Base-by-base conservation (phyloP, 2,329 filamentous ascomycete genomes). In the Exophiala sideris region DNA sequence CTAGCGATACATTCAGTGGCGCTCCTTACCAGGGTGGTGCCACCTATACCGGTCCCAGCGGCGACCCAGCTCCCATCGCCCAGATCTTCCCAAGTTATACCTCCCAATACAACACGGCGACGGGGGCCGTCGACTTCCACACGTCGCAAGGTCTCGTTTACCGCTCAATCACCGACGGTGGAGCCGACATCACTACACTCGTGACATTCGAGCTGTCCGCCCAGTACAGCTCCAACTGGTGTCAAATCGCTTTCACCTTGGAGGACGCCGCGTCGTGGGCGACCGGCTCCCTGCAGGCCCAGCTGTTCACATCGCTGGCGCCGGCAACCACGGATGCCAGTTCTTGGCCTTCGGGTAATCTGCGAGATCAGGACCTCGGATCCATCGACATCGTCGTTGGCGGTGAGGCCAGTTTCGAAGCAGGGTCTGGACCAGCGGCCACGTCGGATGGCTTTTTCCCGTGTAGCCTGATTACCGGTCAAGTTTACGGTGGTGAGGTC, bases 61-160 rank as follows among this genome's bases (percentile, higher is more conserved):
- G 18, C 40, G 21, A 29, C n/a, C 24, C 12, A 6, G 48, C 48
- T 7, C 52, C 53, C 11, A 34, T 60, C 41, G 50, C 54, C 33
- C 40, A 41, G 14, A 35, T 60, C 54, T 48, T 47, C 38, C 54
- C 57, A 6, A 48, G 55, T 46, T 48, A 39, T 21, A 56, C 57
- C 21, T 57, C 54, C 14, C 52, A 60, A 40, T 55, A 53, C 44
- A 48, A 57, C 32, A 35, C 76, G 56, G 68, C 72, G 8, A 68
- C 73, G 24, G 59, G 67, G 59, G 61, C 65, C 40, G 57, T 65
- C 48, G 57, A 66, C 55, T 58, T 70, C 46, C 64, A 66, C 36
- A 57, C 64, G 2, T 61, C 70, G 8, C 71, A 65, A 40, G 74
- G 75, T 51, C 68, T 83, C 33, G 76, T 81, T 6, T 71, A 84